Base-by-base conservation (phyloP, 257 asterid species). In the Fraxinus americana region DNA sequence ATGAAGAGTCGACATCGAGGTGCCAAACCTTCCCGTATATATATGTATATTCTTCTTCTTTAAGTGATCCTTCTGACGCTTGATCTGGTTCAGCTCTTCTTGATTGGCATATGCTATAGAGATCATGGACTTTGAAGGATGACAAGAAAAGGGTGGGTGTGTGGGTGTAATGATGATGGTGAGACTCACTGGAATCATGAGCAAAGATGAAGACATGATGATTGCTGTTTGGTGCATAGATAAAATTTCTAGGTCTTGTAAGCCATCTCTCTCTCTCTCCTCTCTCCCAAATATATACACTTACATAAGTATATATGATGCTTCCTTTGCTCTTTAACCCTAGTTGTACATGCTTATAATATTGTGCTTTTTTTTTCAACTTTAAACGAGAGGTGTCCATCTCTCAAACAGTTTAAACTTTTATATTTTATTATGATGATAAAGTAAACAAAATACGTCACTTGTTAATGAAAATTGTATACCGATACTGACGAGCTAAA, bases 121-220 rank as follows among this genome's bases (percentile, higher is more conserved):
- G 6, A 70, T 43, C 50, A 43, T 73, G 67, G 71, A 35, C 38
- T 32, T 61, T 74, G 54, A 54, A 23, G 67, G 41, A 8, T 73
- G 77, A 72, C 43, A 72, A 59, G 72, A 30, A 35, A 11, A 30
- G 75, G 38, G 80, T 17, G 76, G 74, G 25, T 76, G 75, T 65
- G 59, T 57, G 71, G 68, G 61, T 67, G 83, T 50, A 74, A 75
- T 67, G 83, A 77, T 71, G 85, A 71, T 32, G 84, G 68, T 80
- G 84, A 65, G 74, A 50, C 39, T 72, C 36, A 13, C 65, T 25
- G 13, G 79, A 79, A 68, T 19, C 6, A 72, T 70, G 84, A 77
- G 70, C 80, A 85, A 76, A 85, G 86, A 72, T 38, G 87, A 80
- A 45, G 72, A 69, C 87, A 83, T 83, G 77, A 86, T 86, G 82